A percentile compares a stretch with the other conserved stretches of the same genome.
phyloP scores from a whole-genome alignment of 106 monocot species.

The Amphibolis antarctica region DNA sequence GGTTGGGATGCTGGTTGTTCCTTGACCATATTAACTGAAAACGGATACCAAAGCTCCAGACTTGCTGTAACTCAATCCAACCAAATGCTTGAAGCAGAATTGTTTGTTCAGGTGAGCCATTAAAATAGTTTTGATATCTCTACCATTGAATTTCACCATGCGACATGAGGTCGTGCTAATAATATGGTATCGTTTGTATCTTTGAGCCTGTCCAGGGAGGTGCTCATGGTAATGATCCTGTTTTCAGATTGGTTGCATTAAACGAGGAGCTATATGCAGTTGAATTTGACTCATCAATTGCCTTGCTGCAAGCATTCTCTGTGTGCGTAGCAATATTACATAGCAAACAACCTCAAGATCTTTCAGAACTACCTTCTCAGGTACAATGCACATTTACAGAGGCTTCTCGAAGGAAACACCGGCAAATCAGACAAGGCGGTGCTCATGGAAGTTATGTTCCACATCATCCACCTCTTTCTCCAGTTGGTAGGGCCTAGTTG shows the following conservation, averaged over 20 bases:
- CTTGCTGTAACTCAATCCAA: conserved; percentile 5
- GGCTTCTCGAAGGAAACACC: conserved; percentile 1
- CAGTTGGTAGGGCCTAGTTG: conserved; percentile 6
- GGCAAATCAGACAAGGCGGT: conserved; percentile 1
- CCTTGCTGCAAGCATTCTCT: conserved; percentile 69
- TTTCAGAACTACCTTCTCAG: not conserved
- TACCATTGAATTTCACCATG: not conserved
- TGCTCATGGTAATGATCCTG: conserved; percentile 17
- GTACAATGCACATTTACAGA: not conserved
- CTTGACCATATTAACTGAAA: conserved; percentile 38
- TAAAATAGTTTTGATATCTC: not conserved
- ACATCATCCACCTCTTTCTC: conserved; percentile 11
- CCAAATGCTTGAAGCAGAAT: conserved; percentile 25
- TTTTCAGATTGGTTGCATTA: conserved; percentile 56
- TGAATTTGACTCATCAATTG: conserved; percentile 48
- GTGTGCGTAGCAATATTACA: conserved; percentile 62
- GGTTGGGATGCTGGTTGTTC: conserved; percentile 96
- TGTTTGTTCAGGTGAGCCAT: conserved; percentile 47
- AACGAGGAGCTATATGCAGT: conserved; percentile 65
- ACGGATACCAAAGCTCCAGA: conserved; percentile 8
- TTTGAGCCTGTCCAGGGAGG: conserved; percentile 21
- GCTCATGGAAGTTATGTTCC: conserved; percentile 1
- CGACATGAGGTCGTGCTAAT: no score
- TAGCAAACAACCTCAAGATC: conserved; percentile 10
- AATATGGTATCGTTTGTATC: not conserved